Base-by-base conservation (phyloP, 768 basidiomycete species). In the Naganishia kalamii region DNA sequence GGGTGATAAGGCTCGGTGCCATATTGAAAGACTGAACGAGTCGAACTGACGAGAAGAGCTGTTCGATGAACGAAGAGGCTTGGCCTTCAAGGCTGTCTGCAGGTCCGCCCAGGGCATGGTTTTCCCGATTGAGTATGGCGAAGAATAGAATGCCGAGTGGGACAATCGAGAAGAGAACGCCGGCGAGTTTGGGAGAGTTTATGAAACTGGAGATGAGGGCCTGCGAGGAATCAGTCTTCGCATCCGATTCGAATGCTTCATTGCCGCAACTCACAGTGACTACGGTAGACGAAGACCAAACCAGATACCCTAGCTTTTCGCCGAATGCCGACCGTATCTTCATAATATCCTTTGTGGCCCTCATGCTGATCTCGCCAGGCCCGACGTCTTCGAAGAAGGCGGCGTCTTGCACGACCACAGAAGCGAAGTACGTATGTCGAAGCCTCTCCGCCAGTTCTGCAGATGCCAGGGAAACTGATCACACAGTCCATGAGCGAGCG, bases 11-110 rank as follows among this genome's bases (percentile, higher is more conserved):
- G 15, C 57, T 44, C 1, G 62, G 48, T 2, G 30, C 65, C 27
- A 71, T 67, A 43, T 71, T 63, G 62, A 76, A 74, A 5, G 72
- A 71, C 59, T 75, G 74, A 27, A 72, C 69, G 60, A 72, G 69
- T 11, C 75, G 64, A 51, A 72, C 66, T 1, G 72, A 72, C 27
- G 71, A 70, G 3, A 77, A 61, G 40, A 75, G 65, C 47, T 75
- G 72, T 57, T 77, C 75, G 62, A 70, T 69, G 66, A 37, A 15
- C 8, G 62, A 7, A 0, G 62, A 63, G 12, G 62, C 46, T 21
- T 25, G 37, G 33, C 32, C 47, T 51, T 63, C 47, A 13, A 50
- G 13, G 11, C 4, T 12, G 33, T 51, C 29, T 5, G 30, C 17
- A 1, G 48, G 40, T 1, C 19, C 49, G 5, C 29, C 30, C 11